A percentile compares a stretch with the other conserved stretches of the same genome.
Conservation (phyloP, 768 basidiomycete species). For the Lactarius hatsudake region DNA sequence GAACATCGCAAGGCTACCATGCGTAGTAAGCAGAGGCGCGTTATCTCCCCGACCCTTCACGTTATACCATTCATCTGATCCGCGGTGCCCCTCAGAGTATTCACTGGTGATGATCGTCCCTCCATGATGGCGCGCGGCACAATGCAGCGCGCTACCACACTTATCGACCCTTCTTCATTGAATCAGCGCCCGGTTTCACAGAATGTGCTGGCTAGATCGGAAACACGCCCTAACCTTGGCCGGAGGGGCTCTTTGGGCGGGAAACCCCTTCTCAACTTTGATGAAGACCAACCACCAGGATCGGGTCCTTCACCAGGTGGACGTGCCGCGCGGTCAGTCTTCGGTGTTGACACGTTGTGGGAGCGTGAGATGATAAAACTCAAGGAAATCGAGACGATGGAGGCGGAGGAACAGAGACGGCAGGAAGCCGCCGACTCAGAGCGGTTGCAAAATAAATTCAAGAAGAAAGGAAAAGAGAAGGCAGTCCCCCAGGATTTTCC, state of each 20-base stretch:
- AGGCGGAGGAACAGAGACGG: slow-evolving; percentile 56
- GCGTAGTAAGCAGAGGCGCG: slow-evolving; percentile 80
- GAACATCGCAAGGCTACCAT: slow-evolving; percentile 80
- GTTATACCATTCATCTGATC: slow-evolving; percentile 8
- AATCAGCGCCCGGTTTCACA: slow-evolving; percentile 48
- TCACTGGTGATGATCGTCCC: slow-evolving; percentile 83
- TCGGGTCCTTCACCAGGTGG: slow-evolving; percentile 31
- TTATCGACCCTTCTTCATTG: slow-evolving; percentile 70
- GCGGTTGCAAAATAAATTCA: slow-evolving; percentile 39
- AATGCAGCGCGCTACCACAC: slow-evolving; percentile 54
- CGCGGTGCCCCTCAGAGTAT: slow-evolving; percentile 53
- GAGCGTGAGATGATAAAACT: slow-evolving; percentile 83
- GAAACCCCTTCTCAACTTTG: slow-evolving; percentile 69
- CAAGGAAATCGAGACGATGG: slow-evolving; percentile 68
- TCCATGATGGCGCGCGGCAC: slow-evolving; percentile 86
- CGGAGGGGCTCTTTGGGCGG: slow-evolving; percentile 51
- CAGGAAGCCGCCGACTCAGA: slow-evolving; percentile 46
- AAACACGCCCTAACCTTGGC: slow-evolving; percentile 40
- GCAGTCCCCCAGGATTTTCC: slow-evolving; percentile 23
- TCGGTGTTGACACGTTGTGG: slow-evolving; percentile 93
- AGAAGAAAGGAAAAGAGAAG: slow-evolving; percentile 47
- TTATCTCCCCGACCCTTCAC: slow-evolving; percentile 8
- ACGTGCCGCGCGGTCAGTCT: slow-evolving; percentile 69
- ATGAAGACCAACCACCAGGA: slow-evolving; percentile 44
- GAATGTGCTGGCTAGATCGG: slow-evolving; percentile 41